Conservation (phyloP, 2,329 filamentous ascomycete genomes). For the Talaromyces albobiverticillius region DNA sequence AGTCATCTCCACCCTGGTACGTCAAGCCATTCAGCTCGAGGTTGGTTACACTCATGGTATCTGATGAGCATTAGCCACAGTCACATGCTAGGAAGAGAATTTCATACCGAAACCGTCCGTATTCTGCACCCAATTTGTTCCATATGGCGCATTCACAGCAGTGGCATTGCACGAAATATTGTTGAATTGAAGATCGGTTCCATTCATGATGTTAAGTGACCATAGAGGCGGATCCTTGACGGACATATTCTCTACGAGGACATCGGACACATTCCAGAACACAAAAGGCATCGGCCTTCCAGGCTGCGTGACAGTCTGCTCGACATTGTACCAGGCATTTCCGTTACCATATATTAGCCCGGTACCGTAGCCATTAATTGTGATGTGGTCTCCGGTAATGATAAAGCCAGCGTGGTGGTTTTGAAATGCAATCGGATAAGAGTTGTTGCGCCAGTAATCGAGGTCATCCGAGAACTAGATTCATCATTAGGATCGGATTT, state of each 20-base stretch:
- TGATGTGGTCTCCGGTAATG: conserved; percentile 49
- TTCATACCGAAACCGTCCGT: conserved; percentile 51
- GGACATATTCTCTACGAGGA: conserved; percentile 52
- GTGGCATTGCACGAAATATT: conserved; percentile 54
- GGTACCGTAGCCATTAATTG: conserved; percentile 51
- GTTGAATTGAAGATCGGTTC: conserved; percentile 51
- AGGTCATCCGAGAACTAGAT: conserved; percentile 47
- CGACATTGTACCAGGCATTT: conserved; percentile 53
- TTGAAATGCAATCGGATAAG: conserved; percentile 54
- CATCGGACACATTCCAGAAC: conserved; percentile 57
- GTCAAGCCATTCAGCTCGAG: conserved; percentile 50
- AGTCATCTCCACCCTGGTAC: conserved; percentile 60
- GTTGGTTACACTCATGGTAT: conserved; percentile 56
- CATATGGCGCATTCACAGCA: conserved; percentile 49
- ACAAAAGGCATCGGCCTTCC: conserved; percentile 59
- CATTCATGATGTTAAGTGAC: conserved; percentile 58
- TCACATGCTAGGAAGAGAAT: background rate
- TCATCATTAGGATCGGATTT: conserved; percentile 14
- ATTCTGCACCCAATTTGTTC: conserved; percentile 57
- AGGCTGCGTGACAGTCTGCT: conserved; percentile 45
- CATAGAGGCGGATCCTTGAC: conserved; percentile 53
- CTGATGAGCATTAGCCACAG: conserved; percentile 18
- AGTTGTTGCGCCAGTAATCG: conserved; percentile 55
- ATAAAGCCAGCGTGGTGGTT: conserved; percentile 56
- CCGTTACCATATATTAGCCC: conserved; percentile 57